Evolutionary conservation across 495 filamentous ascomycete genomes (phyloP).

Genomic region (Penicillium atrosanguineum): DNA sequence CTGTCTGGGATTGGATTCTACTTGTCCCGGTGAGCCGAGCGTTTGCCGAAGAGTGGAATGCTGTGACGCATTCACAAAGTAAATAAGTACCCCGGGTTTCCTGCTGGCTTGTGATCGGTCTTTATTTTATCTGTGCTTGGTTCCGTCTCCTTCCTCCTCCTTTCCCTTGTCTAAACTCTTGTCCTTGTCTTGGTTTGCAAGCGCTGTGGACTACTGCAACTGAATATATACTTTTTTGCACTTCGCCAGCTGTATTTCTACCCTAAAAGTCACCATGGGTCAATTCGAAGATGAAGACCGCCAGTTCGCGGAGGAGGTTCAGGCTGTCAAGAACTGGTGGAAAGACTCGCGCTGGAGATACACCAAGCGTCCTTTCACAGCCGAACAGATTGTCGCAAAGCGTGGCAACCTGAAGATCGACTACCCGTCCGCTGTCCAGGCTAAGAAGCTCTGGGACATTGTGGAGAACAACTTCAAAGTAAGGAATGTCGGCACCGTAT

Average conservation of each 20-base stretch:
- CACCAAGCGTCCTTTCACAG: conserved; percentile 89
- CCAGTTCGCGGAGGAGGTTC: conserved; percentile 74
- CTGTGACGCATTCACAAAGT: conserved; percentile 35
- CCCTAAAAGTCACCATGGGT: conserved; percentile 40
- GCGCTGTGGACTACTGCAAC: neutral
- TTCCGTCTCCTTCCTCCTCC: neutral
- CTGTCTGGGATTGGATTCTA: conserved; percentile 12
- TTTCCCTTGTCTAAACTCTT: conserved; percentile 11
- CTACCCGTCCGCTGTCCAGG: conserved; percentile 82
- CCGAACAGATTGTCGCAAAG: conserved; percentile 96
- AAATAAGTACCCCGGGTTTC: conserved; percentile 34
- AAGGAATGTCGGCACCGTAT: conserved; percentile 13
- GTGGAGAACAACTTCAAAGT: conserved; percentile 84
- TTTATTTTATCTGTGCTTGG: conserved; percentile 18
- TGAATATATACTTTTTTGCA: conserved; percentile 11
- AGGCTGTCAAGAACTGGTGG: conserved; percentile 93
- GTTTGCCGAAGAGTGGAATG: conserved; percentile 36
- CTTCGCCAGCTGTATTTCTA: conserved; percentile 2
- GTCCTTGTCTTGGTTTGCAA: conserved; percentile 5
- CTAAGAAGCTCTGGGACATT: conserved; percentile 93
- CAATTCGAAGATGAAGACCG: conserved; percentile 72
- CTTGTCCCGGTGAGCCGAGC: conserved; percentile 45
- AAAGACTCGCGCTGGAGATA: conserved; percentile 84
- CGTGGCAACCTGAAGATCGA: conserved; percentile 87
- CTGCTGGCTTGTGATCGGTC: conserved; percentile 36